Conservation (phyloP, 2,329 filamentous ascomycete species). For the Dendryphion nanum region DNA sequence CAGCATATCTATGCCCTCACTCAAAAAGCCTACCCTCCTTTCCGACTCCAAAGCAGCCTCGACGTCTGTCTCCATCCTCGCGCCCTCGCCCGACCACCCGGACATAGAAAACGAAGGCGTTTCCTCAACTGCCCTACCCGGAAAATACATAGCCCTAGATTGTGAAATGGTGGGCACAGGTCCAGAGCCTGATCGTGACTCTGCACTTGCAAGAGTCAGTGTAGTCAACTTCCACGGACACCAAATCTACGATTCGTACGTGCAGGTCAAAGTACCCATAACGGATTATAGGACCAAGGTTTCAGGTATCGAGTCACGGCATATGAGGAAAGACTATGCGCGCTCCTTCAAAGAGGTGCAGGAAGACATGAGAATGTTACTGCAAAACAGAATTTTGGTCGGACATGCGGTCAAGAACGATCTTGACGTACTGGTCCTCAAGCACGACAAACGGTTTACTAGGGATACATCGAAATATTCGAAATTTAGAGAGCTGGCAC, state of each 20-base stretch:
- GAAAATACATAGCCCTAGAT: slow-evolving; percentile 90
- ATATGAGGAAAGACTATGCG: slow-evolving; percentile 58
- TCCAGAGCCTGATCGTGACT: slow-evolving; percentile 60
- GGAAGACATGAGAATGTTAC: slow-evolving; percentile 63
- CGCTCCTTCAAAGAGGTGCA: slow-evolving; percentile 73
- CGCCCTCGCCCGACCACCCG: slow-evolving; percentile 38
- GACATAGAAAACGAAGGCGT: slow-evolving; percentile 46
- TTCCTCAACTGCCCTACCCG: slow-evolving; percentile 61
- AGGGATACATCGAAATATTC: slow-evolving; percentile 80
- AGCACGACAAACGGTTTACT: slow-evolving; percentile 74
- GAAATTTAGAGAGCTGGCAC: slow-evolving; percentile 68
- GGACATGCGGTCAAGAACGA: slow-evolving; percentile 84
- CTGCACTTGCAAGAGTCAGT: slow-evolving; percentile 80
- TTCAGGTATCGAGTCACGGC: slow-evolving; percentile 73
- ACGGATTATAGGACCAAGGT: slow-evolving; percentile 89
- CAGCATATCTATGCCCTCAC: slow-evolving; percentile 33
- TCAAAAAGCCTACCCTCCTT: slow-evolving; percentile 49
- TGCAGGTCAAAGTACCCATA: slow-evolving; percentile 72
- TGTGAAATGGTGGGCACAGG: slow-evolving; percentile 98
- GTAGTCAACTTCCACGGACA: slow-evolving; percentile 91
- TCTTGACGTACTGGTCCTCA: slow-evolving; percentile 70
- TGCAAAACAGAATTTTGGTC: slow-evolving; percentile 71
- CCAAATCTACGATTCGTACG: slow-evolving; percentile 92
- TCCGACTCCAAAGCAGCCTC: slow-evolving; percentile 55
- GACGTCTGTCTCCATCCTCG: slow-evolving; percentile 51